Evolutionary conservation across 169 alveolate genomes (phyloP).

Genomic region (Ichthyophthirius multifiliis): DNA sequence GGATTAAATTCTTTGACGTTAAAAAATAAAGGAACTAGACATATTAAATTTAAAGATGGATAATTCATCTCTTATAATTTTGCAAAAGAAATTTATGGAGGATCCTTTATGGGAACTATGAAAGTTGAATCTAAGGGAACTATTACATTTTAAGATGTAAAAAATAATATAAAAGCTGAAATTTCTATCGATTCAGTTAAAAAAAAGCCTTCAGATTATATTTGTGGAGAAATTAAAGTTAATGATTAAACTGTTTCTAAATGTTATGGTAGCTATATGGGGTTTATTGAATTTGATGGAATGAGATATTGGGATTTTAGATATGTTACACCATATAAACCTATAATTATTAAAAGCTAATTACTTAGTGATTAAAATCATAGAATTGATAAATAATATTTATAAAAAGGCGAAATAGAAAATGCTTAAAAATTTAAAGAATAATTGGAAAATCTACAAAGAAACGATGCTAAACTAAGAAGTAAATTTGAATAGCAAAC

Average conservation of each 20-base stretch:
- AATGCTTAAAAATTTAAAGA: slow-evolving; percentile 73
- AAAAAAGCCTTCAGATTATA: slow-evolving; percentile 53
- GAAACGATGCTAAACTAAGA: slow-evolving; percentile 77
- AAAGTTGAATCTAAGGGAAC: slow-evolving; percentile 64
- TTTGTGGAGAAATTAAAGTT: slow-evolving; percentile 65
- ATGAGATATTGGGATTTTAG: slow-evolving; percentile 81
- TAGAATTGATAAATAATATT: slow-evolving; percentile 49
- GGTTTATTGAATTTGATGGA: slow-evolving; percentile 80
- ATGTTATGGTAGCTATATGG: slow-evolving; percentile 73
- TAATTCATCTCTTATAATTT: slow-evolving; percentile 52
- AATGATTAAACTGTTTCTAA: slow-evolving; percentile 50
- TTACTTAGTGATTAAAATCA: slow-evolving; percentile 34
- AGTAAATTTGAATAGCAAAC: slow-evolving; percentile 19
- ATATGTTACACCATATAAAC: slow-evolving; percentile 48
- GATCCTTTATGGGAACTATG: slow-evolving; percentile 65
- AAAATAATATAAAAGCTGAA: slow-evolving; percentile 39
- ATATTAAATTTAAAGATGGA: slow-evolving; percentile 55
- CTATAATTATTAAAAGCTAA: slow-evolving; percentile 24
- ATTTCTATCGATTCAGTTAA: slow-evolving; percentile 35
- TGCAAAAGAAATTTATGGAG: slow-evolving; percentile 60
- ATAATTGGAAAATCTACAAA: slow-evolving; percentile 62
- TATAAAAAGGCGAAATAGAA: slow-evolving; percentile 49
- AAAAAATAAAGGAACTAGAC: slow-evolving; percentile 66
- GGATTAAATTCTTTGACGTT: slow-evolving; percentile 56
- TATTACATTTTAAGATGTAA: slow-evolving; percentile 43